Evolutionary conservation across 2,329 filamentous ascomycete species (phyloP), one percentile per base, ranked within the genome.

Genomic region (Hymenoscyphus occultus): DNA sequence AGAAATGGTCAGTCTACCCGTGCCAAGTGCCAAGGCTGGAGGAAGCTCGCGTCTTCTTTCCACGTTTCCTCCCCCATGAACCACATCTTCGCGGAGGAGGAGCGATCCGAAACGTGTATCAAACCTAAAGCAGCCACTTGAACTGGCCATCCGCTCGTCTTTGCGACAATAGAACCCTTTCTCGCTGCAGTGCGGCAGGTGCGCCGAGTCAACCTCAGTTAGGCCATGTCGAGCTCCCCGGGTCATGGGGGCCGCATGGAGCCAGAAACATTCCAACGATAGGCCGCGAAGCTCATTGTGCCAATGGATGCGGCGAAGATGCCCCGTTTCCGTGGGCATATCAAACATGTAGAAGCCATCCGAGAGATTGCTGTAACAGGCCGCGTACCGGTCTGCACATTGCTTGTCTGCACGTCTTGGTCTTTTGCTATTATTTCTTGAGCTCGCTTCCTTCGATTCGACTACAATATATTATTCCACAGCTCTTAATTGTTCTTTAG

Each of bases 241-340:
- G 35, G 5, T 7, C 35, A 35, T 7, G 35, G 35, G 35, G 35
- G 35, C 35, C 35, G 35, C 35, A 6, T 35, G 9, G n/a, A n/a
- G 45, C 9, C 45, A 51, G 45, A 51, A 51, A 51, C 45, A 28
- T 51, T 10, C 1, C 19, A 10, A 6, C 22, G 19, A 51, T 51
- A 51, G 45, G 45, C 45, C n/a, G 42, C 42, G 5, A 35, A 35
- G 35, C 35, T 35, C 35, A 35, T 35, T 7, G 42, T n/a, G 16
- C 42, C 16, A 45, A 19, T 7, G 2, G 7, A 7, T 5, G 14
- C 42, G 3, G 42, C 19, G 42, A 45, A 5, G 42, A n/a, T n/a
- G 42, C 42, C 42, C 42, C 19, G 31, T 56, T 56, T 22, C 22
- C 51, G 22, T 56, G 51, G n/a, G 22, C 51, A 56, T 56, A 56